phyloP scores from a whole-genome alignment of 106 monocot genomes.

The Vanilla planifolia region DNA sequence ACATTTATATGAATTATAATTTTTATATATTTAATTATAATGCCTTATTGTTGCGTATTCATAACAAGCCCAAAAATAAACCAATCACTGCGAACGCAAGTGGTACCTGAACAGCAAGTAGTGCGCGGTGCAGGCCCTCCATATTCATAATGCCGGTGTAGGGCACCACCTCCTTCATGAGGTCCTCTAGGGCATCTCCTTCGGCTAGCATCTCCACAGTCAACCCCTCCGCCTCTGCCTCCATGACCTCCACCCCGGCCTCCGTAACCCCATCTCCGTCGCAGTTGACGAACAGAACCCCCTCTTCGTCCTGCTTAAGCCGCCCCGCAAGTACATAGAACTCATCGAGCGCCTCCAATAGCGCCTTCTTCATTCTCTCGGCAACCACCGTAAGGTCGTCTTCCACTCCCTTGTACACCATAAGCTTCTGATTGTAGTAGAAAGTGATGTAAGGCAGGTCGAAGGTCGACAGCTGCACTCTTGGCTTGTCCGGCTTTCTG shows the following conservation, averaged over 20 bases:
- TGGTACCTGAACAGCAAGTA: constrained; percentile 79
- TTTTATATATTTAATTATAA: no score
- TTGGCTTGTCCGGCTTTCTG: constrained; percentile 11
- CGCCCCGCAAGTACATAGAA: constrained; percentile 76
- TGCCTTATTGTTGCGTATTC: no score
- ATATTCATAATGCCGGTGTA: constrained; percentile 92
- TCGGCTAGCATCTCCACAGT: constrained; percentile 45
- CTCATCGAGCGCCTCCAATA: constrained; percentile 40
- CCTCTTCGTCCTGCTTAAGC: constrained; percentile 56
- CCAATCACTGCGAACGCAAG: no score
- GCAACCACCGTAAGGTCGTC: constrained; percentile 5
- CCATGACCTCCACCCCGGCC: constrained; percentile 60
- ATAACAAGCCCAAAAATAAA: no score
- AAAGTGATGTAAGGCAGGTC: constrained; percentile 96
- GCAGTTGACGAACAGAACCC: constrained; percentile 48
- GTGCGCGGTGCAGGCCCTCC: constrained; percentile 65
- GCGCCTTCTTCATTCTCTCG: constrained; percentile 36
- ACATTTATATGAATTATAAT: no score
- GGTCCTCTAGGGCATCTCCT: constrained; percentile 17
- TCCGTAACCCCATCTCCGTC: constrained; percentile 40
- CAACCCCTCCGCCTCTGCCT: constrained; percentile 52
- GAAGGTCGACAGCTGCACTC: constrained; percentile 59
- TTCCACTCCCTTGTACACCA: constrained; percentile 45
- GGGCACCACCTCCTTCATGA: constrained; percentile 74
- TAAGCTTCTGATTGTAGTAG: constrained; percentile 98